Base-by-base conservation (phyloP, 306 rosid species). In the Corylus heterophylla region DNA sequence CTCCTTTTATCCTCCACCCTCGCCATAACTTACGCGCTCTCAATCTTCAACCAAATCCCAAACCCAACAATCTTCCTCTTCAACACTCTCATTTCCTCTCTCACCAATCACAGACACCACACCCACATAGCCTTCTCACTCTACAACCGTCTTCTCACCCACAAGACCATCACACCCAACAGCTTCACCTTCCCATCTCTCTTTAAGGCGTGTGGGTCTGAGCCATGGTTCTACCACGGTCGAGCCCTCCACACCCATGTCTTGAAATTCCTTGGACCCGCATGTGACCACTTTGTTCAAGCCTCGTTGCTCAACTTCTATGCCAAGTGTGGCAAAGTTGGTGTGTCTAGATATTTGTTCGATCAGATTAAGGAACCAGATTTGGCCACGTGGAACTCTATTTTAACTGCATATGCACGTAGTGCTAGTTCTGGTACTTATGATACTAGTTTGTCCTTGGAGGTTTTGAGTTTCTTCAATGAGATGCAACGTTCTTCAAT, bases 131-230 rank as follows among this genome's bases (percentile, higher is more conserved):
- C 82, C 4, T 83, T 81, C 64, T 75, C 82, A 45, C 82, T 86
- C 49, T 83, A 86, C 22, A 78, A 39, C 45, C 66, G 67, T 2
- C 79, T 86, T 59, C 84, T 86, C 64, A 8, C 64, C 27, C 77
- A 73, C 61, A 54, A 78, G 1, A 71, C 76, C 66, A 45, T 78
- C 12, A 79, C 74, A 72, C 89, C 89, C 78, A 83, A 86, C 62
- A 31, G 69, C 73, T 86, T 86, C 76, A 86, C 89, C 76, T 86
- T 86, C 3, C 89, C 89, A 4, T 86, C 89, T 10, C 89, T 86
- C 62, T 86, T 83, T 54, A 83, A 83, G 51, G 87, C 82, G 17
- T 86, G 83, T 71, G 67, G 39, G 29, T 81, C 71, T 59, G 31
- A 78, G 22, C 51, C 77, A 0, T 87, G 82, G 76, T 69, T 81